These are phyloP conservation scores for Rasamsonia emersonii DNA, from an alignment of 2,329 filamentous ascomycete genomes.

Conservation along the genomic window DNA sequence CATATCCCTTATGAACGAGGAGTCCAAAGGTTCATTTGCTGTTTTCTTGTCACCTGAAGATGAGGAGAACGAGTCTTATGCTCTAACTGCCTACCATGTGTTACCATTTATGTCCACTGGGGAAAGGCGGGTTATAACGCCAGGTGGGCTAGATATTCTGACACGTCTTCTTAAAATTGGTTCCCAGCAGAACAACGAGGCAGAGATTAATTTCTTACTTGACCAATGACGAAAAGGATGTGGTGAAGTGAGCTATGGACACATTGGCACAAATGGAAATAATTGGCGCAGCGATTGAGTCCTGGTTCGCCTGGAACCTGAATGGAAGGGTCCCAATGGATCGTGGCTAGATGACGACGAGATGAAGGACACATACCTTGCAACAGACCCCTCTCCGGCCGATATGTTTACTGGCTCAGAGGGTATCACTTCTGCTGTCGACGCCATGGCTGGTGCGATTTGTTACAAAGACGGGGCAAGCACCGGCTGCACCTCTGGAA, in stretches of 20 bases:
- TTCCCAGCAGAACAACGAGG: not conserved
- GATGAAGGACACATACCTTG: not conserved
- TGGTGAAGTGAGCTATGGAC: slow-evolving; percentile 3
- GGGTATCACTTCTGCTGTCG: slow-evolving; percentile 2
- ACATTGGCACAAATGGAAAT: slow-evolving; percentile 3
- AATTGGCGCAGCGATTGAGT: slow-evolving; percentile 5
- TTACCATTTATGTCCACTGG: slow-evolving; percentile 1
- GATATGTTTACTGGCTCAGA: slow-evolving; percentile 3
- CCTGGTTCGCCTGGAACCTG: slow-evolving; percentile 4
- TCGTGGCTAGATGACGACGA: not conserved
- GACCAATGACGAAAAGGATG: slow-evolving; percentile 1
- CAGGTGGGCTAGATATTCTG: slow-evolving; percentile 6
- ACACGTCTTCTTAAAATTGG: slow-evolving; percentile 1
- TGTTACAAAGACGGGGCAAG: slow-evolving; percentile 6
- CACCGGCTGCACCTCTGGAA: slow-evolving; percentile 4
- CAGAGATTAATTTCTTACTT: slow-evolving; percentile 1
- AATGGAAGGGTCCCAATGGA: slow-evolving; percentile 4
- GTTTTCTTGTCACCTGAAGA: slow-evolving; percentile 5
- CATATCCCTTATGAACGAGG: slow-evolving; percentile 5
- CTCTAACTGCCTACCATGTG: slow-evolving; percentile 5
- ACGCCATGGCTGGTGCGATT: slow-evolving; percentile 4
- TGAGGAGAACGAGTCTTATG: slow-evolving; percentile 3
- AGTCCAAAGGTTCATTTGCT: slow-evolving; percentile 6
- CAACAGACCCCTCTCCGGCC: not conserved
- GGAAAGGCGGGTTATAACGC: slow-evolving; percentile 4